Percentiles rank a stretch among this genome's conserved stretches.
Evolutionary conservation across 2,329 filamentous ascomycete genomes (phyloP).

Genomic region (Alternaria angustiovoidea): DNA sequence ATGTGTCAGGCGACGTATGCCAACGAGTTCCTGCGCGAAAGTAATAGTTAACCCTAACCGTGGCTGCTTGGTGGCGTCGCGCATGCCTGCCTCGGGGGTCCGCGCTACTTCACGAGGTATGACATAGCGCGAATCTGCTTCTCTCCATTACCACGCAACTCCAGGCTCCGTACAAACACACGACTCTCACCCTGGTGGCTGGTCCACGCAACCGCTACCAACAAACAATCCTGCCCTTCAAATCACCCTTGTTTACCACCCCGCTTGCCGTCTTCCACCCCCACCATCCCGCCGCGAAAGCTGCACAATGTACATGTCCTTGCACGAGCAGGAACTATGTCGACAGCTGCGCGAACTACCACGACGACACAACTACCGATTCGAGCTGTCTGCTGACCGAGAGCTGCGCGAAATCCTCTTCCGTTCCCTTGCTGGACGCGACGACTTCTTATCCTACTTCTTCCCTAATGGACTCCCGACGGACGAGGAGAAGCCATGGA

Average conservation of each 20-base stretch:
- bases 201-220: slow-evolving; percentile 23
- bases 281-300: slow-evolving; percentile 23
- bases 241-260: not conserved
- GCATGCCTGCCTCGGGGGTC: slow-evolving; percentile 18
- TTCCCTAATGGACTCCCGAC: slow-evolving; percentile 77
- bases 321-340: slow-evolving; percentile 80
- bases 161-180: slow-evolving; percentile 4
- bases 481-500: slow-evolving; percentile 68
- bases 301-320: slow-evolving; percentile 56
- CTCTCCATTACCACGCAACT: slow-evolving; percentile 14
- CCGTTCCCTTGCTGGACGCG: slow-evolving; percentile 80
- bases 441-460: slow-evolving; percentile 77
- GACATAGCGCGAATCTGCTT: slow-evolving; percentile 24
- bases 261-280: slow-evolving; percentile 3
- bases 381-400: slow-evolving; percentile 72
- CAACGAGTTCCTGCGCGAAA: not conserved
- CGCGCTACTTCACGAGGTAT: slow-evolving; percentile 18
- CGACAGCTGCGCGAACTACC: slow-evolving; percentile 83
- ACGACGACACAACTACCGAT: slow-evolving; percentile 75
- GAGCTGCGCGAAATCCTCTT: slow-evolving; percentile 84
- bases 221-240: not conserved
- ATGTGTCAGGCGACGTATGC: not conserved
- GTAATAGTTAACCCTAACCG: not conserved
- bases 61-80: slow-evolving; percentile 11
- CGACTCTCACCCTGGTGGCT: slow-evolving; percentile 20